phyloP scores from a whole-genome alignment of 2,329 filamentous ascomycete genomes.

The Aspergillus brunneoviolaceus region DNA sequence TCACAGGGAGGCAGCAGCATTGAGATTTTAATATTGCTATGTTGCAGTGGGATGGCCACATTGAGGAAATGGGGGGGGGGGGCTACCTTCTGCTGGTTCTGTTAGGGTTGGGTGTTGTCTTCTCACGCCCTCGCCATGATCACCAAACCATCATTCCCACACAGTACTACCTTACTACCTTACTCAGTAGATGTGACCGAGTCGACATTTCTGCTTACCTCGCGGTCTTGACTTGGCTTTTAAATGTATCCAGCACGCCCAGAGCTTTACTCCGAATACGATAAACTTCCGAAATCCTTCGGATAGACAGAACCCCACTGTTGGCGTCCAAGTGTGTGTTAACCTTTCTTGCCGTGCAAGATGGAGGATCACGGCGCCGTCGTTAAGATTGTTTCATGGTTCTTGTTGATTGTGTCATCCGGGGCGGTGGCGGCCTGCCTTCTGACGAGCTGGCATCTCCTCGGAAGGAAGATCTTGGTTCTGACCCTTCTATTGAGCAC shows the following conservation, averaged over 20 bases:
- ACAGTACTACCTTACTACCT: too few species aligned
- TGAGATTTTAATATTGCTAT: neutral
- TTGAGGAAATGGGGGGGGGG: too few species aligned
- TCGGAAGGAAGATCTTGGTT: slow-evolving; percentile 3
- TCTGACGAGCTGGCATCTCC: slow-evolving; percentile 6
- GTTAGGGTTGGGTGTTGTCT: neutral
- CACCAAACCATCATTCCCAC: neutral
- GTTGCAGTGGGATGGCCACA: too few species aligned
- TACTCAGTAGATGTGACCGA: too few species aligned
- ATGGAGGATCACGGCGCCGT: slow-evolving; percentile 1
- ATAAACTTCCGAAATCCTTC: neutral
- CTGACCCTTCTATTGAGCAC: slow-evolving; percentile 4
- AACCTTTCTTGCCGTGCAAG: neutral
- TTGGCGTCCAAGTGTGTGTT: neutral
- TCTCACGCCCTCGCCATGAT: neutral
- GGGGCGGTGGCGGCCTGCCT: slow-evolving; percentile 4
- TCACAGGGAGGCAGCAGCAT: too few species aligned
- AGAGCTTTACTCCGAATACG: neutral
- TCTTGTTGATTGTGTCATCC: slow-evolving; percentile 7
- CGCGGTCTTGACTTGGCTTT: neutral
- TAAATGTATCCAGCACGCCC: neutral
- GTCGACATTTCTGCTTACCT: neutral
- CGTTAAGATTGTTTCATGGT: slow-evolving; percentile 6
- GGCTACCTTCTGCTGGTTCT: neutral
- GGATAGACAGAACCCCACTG: neutral